Percentiles rank a stretch among this genome's conserved stretches.
These are phyloP conservation scores for Toxicodendron radicans DNA, from an alignment of 345 rosid species.

Conservation along the genomic window DNA sequence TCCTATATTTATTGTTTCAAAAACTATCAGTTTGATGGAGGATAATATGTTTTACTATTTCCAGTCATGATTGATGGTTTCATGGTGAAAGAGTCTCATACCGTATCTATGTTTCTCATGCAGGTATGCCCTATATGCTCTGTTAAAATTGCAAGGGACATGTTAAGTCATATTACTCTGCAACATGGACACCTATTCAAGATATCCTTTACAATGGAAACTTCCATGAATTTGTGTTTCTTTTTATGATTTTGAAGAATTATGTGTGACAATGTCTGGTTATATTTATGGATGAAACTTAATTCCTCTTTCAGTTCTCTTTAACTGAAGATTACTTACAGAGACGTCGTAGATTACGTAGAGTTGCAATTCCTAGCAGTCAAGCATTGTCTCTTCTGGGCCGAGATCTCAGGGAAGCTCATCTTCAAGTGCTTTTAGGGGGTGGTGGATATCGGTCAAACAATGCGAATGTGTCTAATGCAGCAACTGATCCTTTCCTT, in stretches of 20 bases:
- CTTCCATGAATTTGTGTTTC: not conserved
- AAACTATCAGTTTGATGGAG: not conserved
- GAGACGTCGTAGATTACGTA: slow-evolving; percentile 56
- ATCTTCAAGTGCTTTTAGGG: slow-evolving; percentile 60
- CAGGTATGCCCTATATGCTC: slow-evolving; percentile 66
- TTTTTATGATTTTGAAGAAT: not conserved
- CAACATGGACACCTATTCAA: slow-evolving; percentile 61
- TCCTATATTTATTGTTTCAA: not conserved
- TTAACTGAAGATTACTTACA: slow-evolving; percentile 59
- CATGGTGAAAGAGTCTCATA: slow-evolving; percentile 17
- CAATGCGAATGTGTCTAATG: slow-evolving; percentile 42
- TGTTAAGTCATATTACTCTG: slow-evolving; percentile 52
- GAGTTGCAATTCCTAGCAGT: slow-evolving; percentile 59
- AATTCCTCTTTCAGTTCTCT: slow-evolving; percentile 22
- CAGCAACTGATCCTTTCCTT: slow-evolving; percentile 53
- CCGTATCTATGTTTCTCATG: slow-evolving; percentile 23
- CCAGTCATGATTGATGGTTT: slow-evolving; percentile 23
- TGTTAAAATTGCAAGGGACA: slow-evolving; percentile 49
- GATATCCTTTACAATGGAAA: slow-evolving; percentile 45
- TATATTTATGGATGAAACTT: not conserved
- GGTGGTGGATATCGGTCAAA: slow-evolving; percentile 53
- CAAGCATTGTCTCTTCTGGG: slow-evolving; percentile 58
- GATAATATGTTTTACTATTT: slow-evolving; percentile 12
- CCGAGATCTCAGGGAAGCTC: slow-evolving; percentile 66
- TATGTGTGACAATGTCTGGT: not conserved